These are phyloP conservation scores for Tuber melanosporum DNA, from an alignment of 495 filamentous ascomycete genomes.

Conservation along the genomic window DNA sequence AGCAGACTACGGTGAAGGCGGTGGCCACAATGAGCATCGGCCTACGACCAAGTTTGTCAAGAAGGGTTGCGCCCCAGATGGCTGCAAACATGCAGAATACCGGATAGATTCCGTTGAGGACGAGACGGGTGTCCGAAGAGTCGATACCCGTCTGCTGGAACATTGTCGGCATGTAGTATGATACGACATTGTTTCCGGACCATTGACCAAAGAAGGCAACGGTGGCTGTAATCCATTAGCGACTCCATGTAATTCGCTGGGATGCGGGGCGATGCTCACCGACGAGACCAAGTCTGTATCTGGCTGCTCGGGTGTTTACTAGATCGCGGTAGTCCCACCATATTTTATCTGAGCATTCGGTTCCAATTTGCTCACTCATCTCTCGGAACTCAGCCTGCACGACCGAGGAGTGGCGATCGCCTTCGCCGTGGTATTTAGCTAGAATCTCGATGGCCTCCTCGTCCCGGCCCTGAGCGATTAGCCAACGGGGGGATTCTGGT, in stretches of 20 bases:
- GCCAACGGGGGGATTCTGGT: slow-evolving; percentile 43
- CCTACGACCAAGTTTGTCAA: slow-evolving; percentile 51
- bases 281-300: slow-evolving; percentile 50
- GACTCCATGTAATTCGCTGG: background rate
- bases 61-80: slow-evolving; percentile 52
- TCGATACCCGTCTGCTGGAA: slow-evolving; percentile 49
- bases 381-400: slow-evolving; percentile 40
- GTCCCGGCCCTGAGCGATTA: slow-evolving; percentile 54
- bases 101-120: slow-evolving; percentile 54
- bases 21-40: slow-evolving; percentile 51
- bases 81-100: slow-evolving; percentile 54
- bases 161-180: slow-evolving; percentile 48
- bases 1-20: slow-evolving; percentile 45
- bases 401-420: slow-evolving; percentile 26
- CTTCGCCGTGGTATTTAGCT: slow-evolving; percentile 44
- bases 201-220: slow-evolving; percentile 50
- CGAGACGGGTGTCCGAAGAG: slow-evolving; percentile 52
- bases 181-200: slow-evolving; percentile 47
- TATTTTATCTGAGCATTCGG: slow-evolving; percentile 48
- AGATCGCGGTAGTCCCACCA: slow-evolving; percentile 55
- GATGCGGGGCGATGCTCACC: background rate
- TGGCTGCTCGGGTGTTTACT: slow-evolving; percentile 47
- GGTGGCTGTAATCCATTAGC: slow-evolving; percentile 36
- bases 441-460: slow-evolving; percentile 56
- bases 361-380: slow-evolving; percentile 37